Conservation (phyloP, 1,284 basidiomycete species). For the Melampsora abietis-canadensis region DNA sequence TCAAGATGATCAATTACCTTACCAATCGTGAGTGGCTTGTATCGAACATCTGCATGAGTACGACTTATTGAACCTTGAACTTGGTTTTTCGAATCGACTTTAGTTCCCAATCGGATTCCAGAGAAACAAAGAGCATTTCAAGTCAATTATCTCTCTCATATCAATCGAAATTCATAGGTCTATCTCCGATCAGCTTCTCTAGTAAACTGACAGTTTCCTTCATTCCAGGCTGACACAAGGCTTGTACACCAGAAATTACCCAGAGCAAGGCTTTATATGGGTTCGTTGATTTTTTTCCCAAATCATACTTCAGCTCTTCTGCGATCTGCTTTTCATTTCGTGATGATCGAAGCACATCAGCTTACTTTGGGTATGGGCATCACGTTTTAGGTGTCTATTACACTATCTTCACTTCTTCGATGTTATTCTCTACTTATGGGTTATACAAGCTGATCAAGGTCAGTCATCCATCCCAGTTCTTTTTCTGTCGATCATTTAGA, state of each 20-base stretch:
- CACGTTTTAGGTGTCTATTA: slow-evolving; percentile 24
- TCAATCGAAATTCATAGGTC: not conserved
- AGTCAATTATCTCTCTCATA: not conserved
- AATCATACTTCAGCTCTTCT: not conserved
- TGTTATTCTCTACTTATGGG: slow-evolving; percentile 33
- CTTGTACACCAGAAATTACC: slow-evolving; percentile 50
- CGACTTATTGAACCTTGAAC: not conserved
- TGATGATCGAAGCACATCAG: not conserved
- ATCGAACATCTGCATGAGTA: not conserved
- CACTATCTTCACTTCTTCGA: slow-evolving; percentile 27
- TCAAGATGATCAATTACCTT: slow-evolving; percentile 40
- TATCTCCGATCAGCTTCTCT: not conserved
- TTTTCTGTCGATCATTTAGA: too few relatives aligned
- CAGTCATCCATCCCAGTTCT: not conserved
- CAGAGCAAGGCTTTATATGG: slow-evolving; percentile 49
- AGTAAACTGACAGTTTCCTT: not conserved
- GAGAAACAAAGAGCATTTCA: slow-evolving; percentile 42
- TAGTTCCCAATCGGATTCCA: slow-evolving; percentile 40
- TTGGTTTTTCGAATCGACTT: not conserved
- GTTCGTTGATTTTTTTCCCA: slow-evolving; percentile 43
- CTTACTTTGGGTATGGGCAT: not conserved
- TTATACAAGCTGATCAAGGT: slow-evolving; percentile 37
- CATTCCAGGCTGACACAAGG: slow-evolving; percentile 45
- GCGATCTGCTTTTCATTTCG: too few relatives aligned
- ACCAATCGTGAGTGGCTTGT: slow-evolving; percentile 29